Base-by-base conservation (phyloP, 75 land plant species). In the Larix kaempferi region DNA sequence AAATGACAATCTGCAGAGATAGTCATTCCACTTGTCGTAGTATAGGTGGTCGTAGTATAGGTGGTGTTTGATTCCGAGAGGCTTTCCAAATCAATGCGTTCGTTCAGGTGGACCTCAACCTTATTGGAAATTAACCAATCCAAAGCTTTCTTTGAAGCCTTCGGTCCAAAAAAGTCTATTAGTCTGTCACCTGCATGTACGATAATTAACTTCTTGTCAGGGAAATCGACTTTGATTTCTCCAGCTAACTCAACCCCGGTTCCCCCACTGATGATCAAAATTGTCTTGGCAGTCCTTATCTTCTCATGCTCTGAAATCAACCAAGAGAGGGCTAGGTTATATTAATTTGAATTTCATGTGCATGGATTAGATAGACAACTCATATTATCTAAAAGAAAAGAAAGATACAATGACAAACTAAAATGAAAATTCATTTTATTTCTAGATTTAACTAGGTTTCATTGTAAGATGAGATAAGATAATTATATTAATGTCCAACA, bases 241-340 rank as follows among this genome's bases (percentile, higher is more conserved):
- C 86, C 98, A 2, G 94, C 96, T 15, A 95, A 88, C 80, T 95
- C 98, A 35, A 93, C 92, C n/a, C 98, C 96, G 17, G 88, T 85
- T 1, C 98, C 98, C 27, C 98, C 98, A 76, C 98, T 96, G 73
- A 95, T 83, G 12, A 95, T 88, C 64, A 95, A 83, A 54, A 93
- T 75, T 6, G 89, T 82, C 19, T 81, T 77, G 3, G 96, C 86
- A 3, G 83, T 83, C 56, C 58, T 76, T 56, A 86, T 60, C 27
- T 79, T 86, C 37, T 80, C 55, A 58, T 86, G 26, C 21, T 85
- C 86, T 85, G 84, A 49, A 61, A 12, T 5, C 78, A 61, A 69
- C 21, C 29, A 76, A 75, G 26, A 75, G 27, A 26, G 14, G 74
- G n/a, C 6, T 4, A 29, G 19, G 3, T 56, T 75, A 59, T 27